Base-by-base conservation (phyloP, 1,284 basidiomycete genomes). In the Apiotrichum domesticum region DNA sequence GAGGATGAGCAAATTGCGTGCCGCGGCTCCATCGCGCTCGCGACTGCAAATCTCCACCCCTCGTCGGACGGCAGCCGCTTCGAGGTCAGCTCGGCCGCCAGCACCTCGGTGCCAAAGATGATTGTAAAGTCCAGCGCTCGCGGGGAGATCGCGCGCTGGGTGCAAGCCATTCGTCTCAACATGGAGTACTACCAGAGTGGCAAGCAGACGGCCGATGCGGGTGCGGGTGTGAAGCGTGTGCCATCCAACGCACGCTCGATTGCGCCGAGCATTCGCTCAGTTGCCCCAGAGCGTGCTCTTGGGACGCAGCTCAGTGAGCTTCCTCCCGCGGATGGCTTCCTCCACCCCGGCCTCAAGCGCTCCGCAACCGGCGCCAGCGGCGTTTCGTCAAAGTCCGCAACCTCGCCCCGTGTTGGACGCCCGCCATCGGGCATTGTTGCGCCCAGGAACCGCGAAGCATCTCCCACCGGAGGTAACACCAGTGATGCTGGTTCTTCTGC, bases 121-220 rank as follows among this genome's bases (percentile, higher is more conserved):
- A 96, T 88, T 71, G 82, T 98, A 72, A 90, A 90, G 63, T 93
- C 92, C 0, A 90, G 87, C 58, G 90, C 94, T 61, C 87, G 88
- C 0, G 88, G 88, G 3, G 92, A 96, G 73, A 89, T 90, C 2
- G 82, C 86, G 3, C 82, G 90, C n/a, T 96, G 92, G 92, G 83
- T 83, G 0, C 85, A 88, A 59, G 86, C 86, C 0, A 81, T 95
- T 48, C 77, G 78, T 33, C 83, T 83, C 68, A 87, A 85, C 64
- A 86, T 91, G 58, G 87, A 90, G 39, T 86, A 83, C 79, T 76
- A 73, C 53, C 68, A 65, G 44, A 66, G 70, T 46, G 55, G 58
- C n/a, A 58, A 57, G 1, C 57, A 46, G 47, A 42, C 10, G 35
- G 32, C 45, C 4, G 21, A 21, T 21, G 21, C 21, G 21, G 21